Base-by-base conservation (phyloP, 1,139 yeast species). In the Sugiyamaella castrensis region DNA sequence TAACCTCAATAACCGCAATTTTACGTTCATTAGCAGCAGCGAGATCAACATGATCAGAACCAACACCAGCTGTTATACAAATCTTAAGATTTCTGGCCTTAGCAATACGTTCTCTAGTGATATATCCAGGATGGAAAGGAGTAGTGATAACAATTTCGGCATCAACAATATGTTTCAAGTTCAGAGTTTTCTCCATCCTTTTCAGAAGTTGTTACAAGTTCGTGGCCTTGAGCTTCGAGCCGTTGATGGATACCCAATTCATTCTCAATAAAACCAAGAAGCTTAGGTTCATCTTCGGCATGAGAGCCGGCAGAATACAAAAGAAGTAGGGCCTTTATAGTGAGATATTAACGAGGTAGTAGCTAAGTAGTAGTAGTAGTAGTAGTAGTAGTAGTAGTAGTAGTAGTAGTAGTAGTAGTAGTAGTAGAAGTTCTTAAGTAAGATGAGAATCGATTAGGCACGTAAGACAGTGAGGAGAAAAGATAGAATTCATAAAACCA, bases 111-210 rank as follows among this genome's bases (percentile, higher is more conserved):
- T 80, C 82, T 51, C 73, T 72, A 46, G 84, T 79, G 63, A 86
- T 73, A 68, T 86, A 86, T 30, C 84, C 94, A 6, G 95, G 94
- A 71, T 78, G 87, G 75, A 86, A 86, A 4, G 95, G 94, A 24
- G 92, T 84, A 47, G 91, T 81, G 68, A 86, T 85, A 61, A 86
- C 77, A 48, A 85, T 72, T 59, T 86, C 94, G 4, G 91, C 85
- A 53, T 81, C 87, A 43, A 73, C 77, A 62, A 84, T 76, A 55
- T 84, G 76, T 62, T 76, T 85, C 94, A 46, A 85, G 76, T 34
- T 66, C 74, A 1, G 85, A 76, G 58, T 69, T 57, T 45, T 71
- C 74, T 12, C 86, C 86, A 50, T 85, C 95, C 65, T 85, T 85
- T 66, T 79, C 81, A 42, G 77, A 65, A 40, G 94, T 85, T 47